These are phyloP conservation scores for Boletus subcaerulescens DNA, from an alignment of 768 basidiomycete genomes.

Conservation along the genomic window DNA sequence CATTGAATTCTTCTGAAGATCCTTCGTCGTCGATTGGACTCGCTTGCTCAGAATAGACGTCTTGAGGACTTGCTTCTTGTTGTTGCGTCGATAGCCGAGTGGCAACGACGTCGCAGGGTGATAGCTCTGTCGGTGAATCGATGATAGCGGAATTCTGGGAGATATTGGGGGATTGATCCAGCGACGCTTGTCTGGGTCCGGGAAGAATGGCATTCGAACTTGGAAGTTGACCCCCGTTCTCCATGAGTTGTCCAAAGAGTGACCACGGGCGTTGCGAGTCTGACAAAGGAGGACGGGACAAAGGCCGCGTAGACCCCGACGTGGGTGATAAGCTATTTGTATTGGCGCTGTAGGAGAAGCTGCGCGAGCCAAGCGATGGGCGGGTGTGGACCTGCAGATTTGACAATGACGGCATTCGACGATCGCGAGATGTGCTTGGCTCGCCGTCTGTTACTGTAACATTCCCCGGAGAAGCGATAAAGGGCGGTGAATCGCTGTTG, in stretches of 20 bases:
- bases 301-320: constrained; percentile 6
- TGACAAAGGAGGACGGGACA: constrained; percentile 9
- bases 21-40: constrained; percentile 8
- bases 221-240: constrained; percentile 52
- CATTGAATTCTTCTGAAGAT: constrained; percentile 15
- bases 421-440: constrained; percentile 14
- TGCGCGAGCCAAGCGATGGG: constrained; percentile 10
- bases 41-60: background rate
- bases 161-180: background rate
- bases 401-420: constrained; percentile 17
- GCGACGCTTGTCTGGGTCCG: constrained; percentile 3
- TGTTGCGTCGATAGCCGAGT: background rate
- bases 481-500: constrained; percentile 7
- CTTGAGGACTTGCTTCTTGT: background rate
- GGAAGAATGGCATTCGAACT: background rate
- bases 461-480: constrained; percentile 30
- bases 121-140: constrained; percentile 2
- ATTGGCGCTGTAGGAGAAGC: constrained; percentile 4
- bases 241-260: constrained; percentile 69
- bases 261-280: constrained; percentile 50
- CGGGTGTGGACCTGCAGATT: background rate
- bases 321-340: constrained; percentile 17
- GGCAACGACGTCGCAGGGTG: background rate
- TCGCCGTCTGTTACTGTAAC: constrained; percentile 1
- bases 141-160: background rate